Conservation (phyloP, 371 early-diverging fungal genomes). For the Dichotomocladium elegans region DNA sequence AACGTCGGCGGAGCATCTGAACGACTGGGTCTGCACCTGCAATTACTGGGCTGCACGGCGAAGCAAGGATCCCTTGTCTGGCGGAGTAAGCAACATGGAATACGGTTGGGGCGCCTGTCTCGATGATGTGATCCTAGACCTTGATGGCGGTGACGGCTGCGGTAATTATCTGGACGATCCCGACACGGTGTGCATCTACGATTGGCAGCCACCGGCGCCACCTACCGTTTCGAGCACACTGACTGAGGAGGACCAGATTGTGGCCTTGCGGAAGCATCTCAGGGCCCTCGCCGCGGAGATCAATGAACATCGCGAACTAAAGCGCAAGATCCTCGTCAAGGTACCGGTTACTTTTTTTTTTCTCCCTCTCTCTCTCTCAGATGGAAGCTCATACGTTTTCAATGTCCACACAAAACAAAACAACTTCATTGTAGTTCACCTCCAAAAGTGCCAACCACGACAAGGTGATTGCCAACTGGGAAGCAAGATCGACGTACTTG, state of each 20-base stretch:
- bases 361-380: too few species aligned
- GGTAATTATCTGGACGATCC: conserved; percentile 19
- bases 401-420: too few species aligned
- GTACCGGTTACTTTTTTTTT: conserved; percentile 8
- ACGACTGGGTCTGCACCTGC: conserved; percentile 81
- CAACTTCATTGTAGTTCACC: conserved; percentile 32
- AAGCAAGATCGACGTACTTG: conserved; percentile 77
- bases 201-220: conserved; percentile 43
- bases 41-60: conserved; percentile 93
- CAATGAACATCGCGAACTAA: conserved; percentile 40
- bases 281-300: conserved; percentile 31
- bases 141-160: conserved; percentile 15
- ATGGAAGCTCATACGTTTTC: too few species aligned
- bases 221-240: conserved; percentile 33
- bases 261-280: conserved; percentile 26
- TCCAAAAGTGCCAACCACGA: conserved; percentile 55
- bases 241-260: conserved; percentile 32
- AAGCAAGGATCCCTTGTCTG: conserved; percentile 81
- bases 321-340: conserved; percentile 35
- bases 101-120: conserved; percentile 86
- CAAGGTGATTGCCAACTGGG: conserved; percentile 85
- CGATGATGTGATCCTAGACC: conserved; percentile 29
- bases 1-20: conserved; percentile 55
- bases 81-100: conserved; percentile 83
- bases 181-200: conserved; percentile 26